phyloP scores from a whole-genome alignment of 2,329 filamentous ascomycete species.

The Penicillium olsonii region DNA sequence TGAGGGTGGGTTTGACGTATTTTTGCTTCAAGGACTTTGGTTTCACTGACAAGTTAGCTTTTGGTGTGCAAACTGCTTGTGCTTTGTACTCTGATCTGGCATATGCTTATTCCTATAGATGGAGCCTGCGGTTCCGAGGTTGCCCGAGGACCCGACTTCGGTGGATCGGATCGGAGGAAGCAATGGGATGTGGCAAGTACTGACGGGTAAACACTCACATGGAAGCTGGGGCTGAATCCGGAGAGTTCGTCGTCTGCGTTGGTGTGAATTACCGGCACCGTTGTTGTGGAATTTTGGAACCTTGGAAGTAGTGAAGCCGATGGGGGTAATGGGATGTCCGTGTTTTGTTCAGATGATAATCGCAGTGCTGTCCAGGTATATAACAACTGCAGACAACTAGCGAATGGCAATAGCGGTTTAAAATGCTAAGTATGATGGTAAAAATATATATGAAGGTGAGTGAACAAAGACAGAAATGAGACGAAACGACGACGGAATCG shows the following conservation, averaged over 20 bases:
- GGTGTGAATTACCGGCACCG: background rate
- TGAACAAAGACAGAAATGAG: background rate
- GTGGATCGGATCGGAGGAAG: constrained; percentile 15
- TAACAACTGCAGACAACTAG: background rate
- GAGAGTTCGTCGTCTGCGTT: background rate
- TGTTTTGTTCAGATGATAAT: background rate
- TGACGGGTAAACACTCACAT: constrained; percentile 13
- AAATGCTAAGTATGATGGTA: background rate
- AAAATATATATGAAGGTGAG: background rate
- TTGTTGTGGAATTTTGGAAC: no score
- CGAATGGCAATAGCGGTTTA: background rate
- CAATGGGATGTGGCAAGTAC: constrained; percentile 15
- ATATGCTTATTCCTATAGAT: constrained; percentile 9
- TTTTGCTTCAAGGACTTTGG: background rate
- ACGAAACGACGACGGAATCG: background rate
- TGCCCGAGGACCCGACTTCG: constrained; percentile 16
- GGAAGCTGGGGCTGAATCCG: background rate
- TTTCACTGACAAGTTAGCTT: constrained; percentile 6
- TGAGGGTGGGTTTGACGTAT: background rate
- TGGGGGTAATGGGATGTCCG: background rate
- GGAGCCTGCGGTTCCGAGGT: constrained; percentile 12
- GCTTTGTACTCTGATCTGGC: constrained; percentile 9
- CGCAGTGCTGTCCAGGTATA: background rate
- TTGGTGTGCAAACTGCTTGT: constrained; percentile 1
- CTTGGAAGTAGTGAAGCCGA: background rate